Base-by-base conservation (phyloP, 2,329 filamentous ascomycete species). In the Tothia fuscella region DNA sequence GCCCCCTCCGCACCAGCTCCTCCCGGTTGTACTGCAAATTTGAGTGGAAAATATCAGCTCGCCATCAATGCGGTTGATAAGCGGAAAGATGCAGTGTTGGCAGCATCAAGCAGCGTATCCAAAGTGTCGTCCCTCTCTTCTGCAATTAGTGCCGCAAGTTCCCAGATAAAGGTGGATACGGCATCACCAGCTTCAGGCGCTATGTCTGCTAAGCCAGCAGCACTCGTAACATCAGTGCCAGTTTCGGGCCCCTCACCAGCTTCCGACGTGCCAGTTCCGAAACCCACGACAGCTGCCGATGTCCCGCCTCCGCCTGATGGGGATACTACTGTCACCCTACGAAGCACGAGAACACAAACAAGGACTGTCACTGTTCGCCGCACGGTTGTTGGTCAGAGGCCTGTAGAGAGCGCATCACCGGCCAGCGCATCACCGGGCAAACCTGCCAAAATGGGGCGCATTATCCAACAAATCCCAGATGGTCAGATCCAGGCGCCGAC, bases 401-500 rank as follows among this genome's bases (percentile, higher is more conserved):
- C 10, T 13, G 22, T 13, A 14, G 13, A 12, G n/a, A 24, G 16
- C 21, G 29, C 24, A 21, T 32, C n/a, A n/a, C n/a, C n/a, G n/a
- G n/a, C n/a, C n/a, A n/a, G n/a, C n/a, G n/a, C 5, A 12, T 19
- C 38, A 9, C 6, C 12, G 14, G 19, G 19, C 26, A 7, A 22
- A 4, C 29, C 3, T 6, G 29, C n/a, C 14, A 6, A 25, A 14
- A 33, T 22, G 25, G 26, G 36, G 17, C 22, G 36, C 30, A n/a
- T 38, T 7, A 19, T 47, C 13, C 37, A 30, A 6, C 46, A 48
- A 25, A 48, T 46, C 5, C 22, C 32, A 25, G 46, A 48, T 17
- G 46, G 46, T 14, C 46, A 48, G 28, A 39, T 45, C 30, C 46
- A 48, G 38, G 45, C 42, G 2, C 46, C 46, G 3, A 47, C 38